Evolutionary conservation across 345 rosid species (phyloP).

Genomic region (Excoecaria agallocha): DNA sequence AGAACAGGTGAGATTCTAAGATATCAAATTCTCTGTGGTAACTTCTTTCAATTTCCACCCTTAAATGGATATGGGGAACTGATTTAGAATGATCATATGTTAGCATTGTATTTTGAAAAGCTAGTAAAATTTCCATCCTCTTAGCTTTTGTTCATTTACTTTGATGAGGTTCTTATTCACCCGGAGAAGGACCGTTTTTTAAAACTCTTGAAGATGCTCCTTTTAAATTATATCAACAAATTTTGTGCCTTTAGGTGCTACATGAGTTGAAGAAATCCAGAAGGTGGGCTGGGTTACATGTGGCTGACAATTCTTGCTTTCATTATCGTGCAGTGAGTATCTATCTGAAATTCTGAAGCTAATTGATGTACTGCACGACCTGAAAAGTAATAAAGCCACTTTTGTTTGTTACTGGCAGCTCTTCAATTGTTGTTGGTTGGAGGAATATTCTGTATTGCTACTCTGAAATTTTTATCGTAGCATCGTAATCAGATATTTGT

Average conservation of each 20-base stretch:
- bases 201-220: slow-evolving; percentile 7
- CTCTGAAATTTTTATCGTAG: not conserved
- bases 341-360: slow-evolving; percentile 10
- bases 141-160: slow-evolving; percentile 15
- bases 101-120: slow-evolving; percentile 3
- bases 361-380: not conserved
- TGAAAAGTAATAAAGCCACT: not conserved
- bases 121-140: not conserved
- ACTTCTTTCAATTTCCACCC: not conserved
- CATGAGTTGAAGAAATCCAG: slow-evolving; percentile 61
- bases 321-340: slow-evolving; percentile 77
- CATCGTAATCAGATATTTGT: not conserved
- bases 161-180: not conserved
- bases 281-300: slow-evolving; percentile 75
- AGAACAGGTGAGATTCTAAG: slow-evolving; percentile 53
- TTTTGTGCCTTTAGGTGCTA: slow-evolving; percentile 51
- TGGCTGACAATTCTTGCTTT: slow-evolving; percentile 89
- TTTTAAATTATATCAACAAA: not conserved
- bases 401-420: not conserved
- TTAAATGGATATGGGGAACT: not conserved
- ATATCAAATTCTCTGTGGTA: not conserved
- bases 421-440: not conserved
- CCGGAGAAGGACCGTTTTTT: not conserved
- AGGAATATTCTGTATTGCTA: not conserved
- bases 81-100: not conserved